Percentiles rank a stretch among this genome's conserved stretches.
Evolutionary conservation across 208 protist genomes (phyloP).

Genomic region (Trichomonas tenax): DNA sequence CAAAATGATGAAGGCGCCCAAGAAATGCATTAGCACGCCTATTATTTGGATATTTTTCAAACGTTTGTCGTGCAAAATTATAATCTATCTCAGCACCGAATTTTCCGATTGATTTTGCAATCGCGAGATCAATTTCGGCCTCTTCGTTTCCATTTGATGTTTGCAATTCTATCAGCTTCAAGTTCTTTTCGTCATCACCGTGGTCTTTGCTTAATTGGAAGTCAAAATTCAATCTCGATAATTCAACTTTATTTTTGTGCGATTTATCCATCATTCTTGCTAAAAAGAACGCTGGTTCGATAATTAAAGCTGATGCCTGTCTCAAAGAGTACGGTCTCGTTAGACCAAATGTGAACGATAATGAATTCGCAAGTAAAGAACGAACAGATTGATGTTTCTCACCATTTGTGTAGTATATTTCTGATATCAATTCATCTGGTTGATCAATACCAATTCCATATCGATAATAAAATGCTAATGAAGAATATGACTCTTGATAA

Average conservation of each 20-base stretch:
- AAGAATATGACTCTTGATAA: background rate
- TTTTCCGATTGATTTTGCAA: background rate
- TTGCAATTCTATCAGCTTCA: background rate
- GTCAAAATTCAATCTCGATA: background rate
- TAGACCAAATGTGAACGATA: background rate
- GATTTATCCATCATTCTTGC: background rate
- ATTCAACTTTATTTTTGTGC: background rate
- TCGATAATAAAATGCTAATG: background rate
- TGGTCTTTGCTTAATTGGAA: background rate
- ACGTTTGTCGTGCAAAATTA: background rate
- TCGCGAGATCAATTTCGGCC: background rate
- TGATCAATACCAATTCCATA: background rate
- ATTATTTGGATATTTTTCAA: background rate
- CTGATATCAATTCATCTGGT: background rate
- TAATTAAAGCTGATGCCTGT: background rate
- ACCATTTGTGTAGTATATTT: background rate
- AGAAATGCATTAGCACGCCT: background rate
- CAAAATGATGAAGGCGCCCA: background rate
- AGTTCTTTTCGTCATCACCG: background rate
- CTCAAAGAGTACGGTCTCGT: background rate
- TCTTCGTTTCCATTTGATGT: background rate
- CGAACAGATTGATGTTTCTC: background rate
- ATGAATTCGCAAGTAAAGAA: background rate
- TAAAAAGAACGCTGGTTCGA: background rate
- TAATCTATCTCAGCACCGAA: background rate